phyloP scores from a whole-genome alignment of 2,329 filamentous ascomycete species.

The Pseudopithomyces chartarum region DNA sequence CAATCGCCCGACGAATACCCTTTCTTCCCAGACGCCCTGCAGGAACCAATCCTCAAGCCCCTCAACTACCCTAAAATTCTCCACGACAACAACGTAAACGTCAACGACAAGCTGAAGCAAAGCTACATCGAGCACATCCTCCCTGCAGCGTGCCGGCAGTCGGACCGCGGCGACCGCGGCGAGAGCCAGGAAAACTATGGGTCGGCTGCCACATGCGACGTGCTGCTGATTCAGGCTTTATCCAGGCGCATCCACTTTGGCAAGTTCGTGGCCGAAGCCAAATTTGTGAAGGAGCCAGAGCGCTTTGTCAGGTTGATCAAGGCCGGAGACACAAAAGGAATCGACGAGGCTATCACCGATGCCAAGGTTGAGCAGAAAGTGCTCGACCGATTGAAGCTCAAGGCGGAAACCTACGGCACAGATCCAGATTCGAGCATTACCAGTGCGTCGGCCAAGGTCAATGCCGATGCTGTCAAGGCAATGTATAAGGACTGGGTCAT shows the following conservation, averaged over 20 bases:
- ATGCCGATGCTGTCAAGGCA: conserved; percentile 71
- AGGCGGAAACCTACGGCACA: conserved; percentile 91
- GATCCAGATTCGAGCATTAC: conserved; percentile 70
- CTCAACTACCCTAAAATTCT: conserved; percentile 88
- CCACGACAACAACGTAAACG: conserved; percentile 85
- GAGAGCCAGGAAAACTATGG: conserved; percentile 95
- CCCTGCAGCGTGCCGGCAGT: conserved; percentile 79
- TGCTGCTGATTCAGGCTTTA: conserved; percentile 85
- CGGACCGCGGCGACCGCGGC: conserved; percentile 77
- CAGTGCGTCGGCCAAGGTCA: conserved; percentile 75
- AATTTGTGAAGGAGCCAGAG: conserved; percentile 84
- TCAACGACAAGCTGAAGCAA: conserved; percentile 84
- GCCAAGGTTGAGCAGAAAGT: conserved; percentile 88
- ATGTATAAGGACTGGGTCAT: conserved; percentile 77
- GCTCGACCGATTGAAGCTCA: conserved; percentile 80
- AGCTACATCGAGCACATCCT: conserved; percentile 85
- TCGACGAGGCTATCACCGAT: conserved; percentile 91
- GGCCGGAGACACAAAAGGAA: conserved; percentile 76
- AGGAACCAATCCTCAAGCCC: conserved; percentile 82
- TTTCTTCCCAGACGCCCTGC: conserved; percentile 85
- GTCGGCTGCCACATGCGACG: conserved; percentile 87
- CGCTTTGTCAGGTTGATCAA: conserved; percentile 82
- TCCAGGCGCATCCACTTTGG: conserved; percentile 94
- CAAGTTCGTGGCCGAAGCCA: conserved; percentile 96
- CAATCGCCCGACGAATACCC: conserved; percentile 96